Evolutionary conservation across 176 grass and related monocot species (phyloP).

Genomic region (Eleusine coracana): DNA sequence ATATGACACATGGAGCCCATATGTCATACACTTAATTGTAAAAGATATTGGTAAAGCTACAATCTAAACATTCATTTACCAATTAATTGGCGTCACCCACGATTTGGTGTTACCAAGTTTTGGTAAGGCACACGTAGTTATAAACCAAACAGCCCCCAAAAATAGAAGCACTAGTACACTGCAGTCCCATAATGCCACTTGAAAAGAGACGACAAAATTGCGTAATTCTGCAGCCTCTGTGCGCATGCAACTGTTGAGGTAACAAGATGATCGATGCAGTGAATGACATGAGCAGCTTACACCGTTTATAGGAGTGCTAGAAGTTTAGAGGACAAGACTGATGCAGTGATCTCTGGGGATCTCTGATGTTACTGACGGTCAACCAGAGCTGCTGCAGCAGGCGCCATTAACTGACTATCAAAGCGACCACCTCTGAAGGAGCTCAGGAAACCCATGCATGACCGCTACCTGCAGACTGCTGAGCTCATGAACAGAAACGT

Average conservation of each 20-base stretch:
- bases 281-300: slow-evolving; percentile 33
- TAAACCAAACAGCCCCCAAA: too few relatives aligned
- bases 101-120: too few relatives aligned
- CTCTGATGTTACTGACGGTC: slow-evolving; percentile 48
- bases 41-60: too few relatives aligned
- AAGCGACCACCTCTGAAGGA: slow-evolving; percentile 26
- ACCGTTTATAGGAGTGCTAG: slow-evolving; percentile 32
- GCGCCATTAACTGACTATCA: slow-evolving; percentile 41
- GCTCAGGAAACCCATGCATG: slow-evolving; percentile 33
- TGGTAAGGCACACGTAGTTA: too few relatives aligned
- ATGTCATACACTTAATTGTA: too few relatives aligned
- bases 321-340: slow-evolving; percentile 28
- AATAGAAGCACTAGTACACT: slow-evolving; percentile 1
- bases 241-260: slow-evolving; percentile 36
- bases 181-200: slow-evolving; percentile 4
- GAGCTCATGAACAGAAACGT: slow-evolving; percentile 55
- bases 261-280: slow-evolving; percentile 44
- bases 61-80: too few relatives aligned
- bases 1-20: too few relatives aligned
- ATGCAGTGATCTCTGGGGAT: slow-evolving; percentile 57
- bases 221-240: slow-evolving; percentile 11
- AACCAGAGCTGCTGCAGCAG: slow-evolving; percentile 47
- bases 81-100: too few relatives aligned
- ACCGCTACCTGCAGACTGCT: slow-evolving; percentile 32
- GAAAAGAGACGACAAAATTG: slow-evolving; percentile 13